Percentiles rank a stretch among this genome's conserved stretches.
Conservation (phyloP, 768 basidiomycete species). For the Antrodiella citrinella region DNA sequence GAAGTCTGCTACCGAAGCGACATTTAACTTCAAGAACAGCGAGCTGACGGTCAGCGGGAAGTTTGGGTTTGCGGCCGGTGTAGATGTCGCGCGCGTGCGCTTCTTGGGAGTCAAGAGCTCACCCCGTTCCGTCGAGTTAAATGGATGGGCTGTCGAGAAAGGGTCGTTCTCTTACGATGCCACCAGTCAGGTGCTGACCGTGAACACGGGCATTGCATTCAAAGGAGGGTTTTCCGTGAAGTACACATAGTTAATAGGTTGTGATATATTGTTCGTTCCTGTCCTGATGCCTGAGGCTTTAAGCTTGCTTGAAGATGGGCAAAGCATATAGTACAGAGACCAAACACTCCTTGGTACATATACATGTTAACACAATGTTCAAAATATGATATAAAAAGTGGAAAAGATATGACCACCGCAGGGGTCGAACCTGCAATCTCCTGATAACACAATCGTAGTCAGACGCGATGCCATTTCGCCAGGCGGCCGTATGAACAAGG, state of each 20-base stretch:
- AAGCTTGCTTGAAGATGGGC: no score
- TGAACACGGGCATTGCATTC: constrained; percentile 32
- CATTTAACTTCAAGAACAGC: constrained; percentile 20
- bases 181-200: constrained; percentile 34
- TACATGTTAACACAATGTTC: no score
- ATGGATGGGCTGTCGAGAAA: constrained; percentile 12
- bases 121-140: constrained; percentile 17
- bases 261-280: no score
- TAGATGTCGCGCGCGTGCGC: constrained; percentile 26
- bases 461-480: constrained; percentile 95
- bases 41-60: constrained; percentile 23
- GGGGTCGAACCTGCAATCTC: constrained; percentile 92
- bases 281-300: no score
- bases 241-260: constrained; percentile 9
- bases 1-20: constrained; percentile 20
- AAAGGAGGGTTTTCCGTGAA: constrained; percentile 26
- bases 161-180: constrained; percentile 27
- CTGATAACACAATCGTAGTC: constrained; percentile 75
- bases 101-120: constrained; percentile 22
- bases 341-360: no score
- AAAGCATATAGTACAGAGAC: no score
- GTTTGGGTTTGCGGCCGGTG: constrained; percentile 22
- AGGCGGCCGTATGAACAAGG: constrained; percentile 48
- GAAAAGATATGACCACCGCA: constrained; percentile 58
- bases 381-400: not conserved